These are phyloP conservation scores for Rhazya stricta DNA, from an alignment of 257 asterid genomes.

Conservation along the genomic window DNA sequence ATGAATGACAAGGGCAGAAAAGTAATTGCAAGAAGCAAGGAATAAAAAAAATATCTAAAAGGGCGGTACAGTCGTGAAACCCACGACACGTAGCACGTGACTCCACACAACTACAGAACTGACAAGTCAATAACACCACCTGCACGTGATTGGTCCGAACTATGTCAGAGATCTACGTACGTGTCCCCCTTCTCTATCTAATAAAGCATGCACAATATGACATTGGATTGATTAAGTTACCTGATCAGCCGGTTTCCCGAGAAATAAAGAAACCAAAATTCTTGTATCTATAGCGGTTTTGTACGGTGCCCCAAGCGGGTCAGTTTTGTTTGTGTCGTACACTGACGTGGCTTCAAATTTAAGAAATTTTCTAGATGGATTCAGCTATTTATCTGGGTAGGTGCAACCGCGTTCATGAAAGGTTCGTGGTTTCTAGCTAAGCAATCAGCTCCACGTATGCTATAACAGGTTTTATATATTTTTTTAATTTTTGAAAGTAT, in stretches of 20 bases:
- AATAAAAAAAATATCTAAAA: conserved; percentile 19
- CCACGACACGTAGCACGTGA: conserved; percentile 27
- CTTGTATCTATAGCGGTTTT: background rate
- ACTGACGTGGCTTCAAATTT: background rate
- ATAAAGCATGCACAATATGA: background rate
- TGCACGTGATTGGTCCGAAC: conserved; percentile 21
- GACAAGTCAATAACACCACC: conserved; percentile 14
- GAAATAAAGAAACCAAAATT: too few relatives aligned
- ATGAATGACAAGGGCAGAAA: background rate
- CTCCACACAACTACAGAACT: conserved; percentile 11
- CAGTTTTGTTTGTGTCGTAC: background rate
- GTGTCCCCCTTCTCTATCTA: conserved; percentile 3
- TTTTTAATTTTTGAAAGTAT: too few relatives aligned
- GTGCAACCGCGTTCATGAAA: background rate
- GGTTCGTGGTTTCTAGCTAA: background rate
- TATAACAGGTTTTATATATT: too few relatives aligned
- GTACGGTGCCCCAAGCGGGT: background rate
- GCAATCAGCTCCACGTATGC: too few relatives aligned
- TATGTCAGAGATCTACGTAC: conserved; percentile 7
- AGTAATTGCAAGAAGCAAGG: background rate
- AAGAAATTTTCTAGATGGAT: background rate
- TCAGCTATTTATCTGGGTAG: background rate
- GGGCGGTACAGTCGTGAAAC: conserved; percentile 6
- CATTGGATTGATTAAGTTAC: background rate
- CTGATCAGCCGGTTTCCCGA: conserved; percentile 14